Conservation (phyloP, 768 basidiomycete species). For the Amanita thiersii region DNA sequence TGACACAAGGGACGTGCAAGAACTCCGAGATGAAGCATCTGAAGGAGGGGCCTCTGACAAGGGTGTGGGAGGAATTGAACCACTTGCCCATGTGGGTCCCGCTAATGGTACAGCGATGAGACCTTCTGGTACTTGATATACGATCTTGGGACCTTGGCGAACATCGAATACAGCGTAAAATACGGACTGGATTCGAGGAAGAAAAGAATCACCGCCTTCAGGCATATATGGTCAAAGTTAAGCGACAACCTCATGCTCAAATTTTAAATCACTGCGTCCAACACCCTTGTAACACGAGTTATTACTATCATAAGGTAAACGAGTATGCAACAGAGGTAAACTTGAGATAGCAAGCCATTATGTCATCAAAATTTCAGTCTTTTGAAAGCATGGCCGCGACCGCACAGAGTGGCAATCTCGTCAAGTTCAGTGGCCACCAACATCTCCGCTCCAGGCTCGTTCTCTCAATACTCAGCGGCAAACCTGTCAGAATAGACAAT, state of each 20-base stretch:
- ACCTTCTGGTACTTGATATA: conserved; percentile 91
- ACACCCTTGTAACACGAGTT: too few species aligned
- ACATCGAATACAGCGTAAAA: conserved; percentile 95
- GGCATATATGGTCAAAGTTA: conserved; percentile 16
- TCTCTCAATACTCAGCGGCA: conserved; percentile 85
- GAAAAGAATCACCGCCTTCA: conserved; percentile 53
- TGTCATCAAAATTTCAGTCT: conserved; percentile 9
- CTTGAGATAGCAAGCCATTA: too few species aligned
- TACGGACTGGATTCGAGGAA: conserved; percentile 75
- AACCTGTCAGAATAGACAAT: conserved; percentile 73
- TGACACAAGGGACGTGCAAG: conserved; percentile 44
- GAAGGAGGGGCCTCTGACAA: conserved; percentile 23
- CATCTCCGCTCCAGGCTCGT: conserved; percentile 80
- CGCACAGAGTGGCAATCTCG: conserved; percentile 30
- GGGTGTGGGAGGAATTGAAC: conserved; percentile 31
- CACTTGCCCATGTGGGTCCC: conserved; percentile 18
- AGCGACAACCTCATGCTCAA: too few species aligned
- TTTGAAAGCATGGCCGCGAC: conserved; percentile 21
- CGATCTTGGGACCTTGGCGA: conserved; percentile 77
- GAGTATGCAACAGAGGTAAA: too few species aligned
- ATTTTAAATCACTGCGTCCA: too few species aligned
- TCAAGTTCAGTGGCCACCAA: conserved; percentile 74
- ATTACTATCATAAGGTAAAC: too few species aligned
- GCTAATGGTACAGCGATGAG: conserved; percentile 51
- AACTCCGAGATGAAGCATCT: conserved; percentile 35